Evolutionary conservation across 2,329 filamentous ascomycete genomes (phyloP), one percentile per base, ranked within the genome.

Genomic region (Hawksworthiomyces lignivorus): DNA sequence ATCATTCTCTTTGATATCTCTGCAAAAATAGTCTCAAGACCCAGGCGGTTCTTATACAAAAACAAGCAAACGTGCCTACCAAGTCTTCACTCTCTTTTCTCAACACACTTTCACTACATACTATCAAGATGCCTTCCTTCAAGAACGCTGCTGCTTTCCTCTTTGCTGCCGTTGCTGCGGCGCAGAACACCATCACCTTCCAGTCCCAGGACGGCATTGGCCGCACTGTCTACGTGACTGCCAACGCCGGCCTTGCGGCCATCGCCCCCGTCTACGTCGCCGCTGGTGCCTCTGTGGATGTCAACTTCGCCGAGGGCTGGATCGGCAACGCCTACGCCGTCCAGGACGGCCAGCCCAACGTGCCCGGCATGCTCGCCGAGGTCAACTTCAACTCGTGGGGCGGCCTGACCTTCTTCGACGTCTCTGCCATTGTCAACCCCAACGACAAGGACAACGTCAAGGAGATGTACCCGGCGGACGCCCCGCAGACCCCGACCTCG

Each of bases 121-220:
- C 18, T 21, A 8, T 24, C 45, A 47, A 22, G 9, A 47, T 47
- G 41, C 29, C 41, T 29, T 41, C 35, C 22, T 17, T 47, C 30
- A 41, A 38, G 29, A 19, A 22, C 18, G 32, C 26, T 7, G 30
- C 27, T 9, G 24, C 34, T 22, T 26, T 42, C 17, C 34, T 44
- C 8, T 38, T 48, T 6, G 66, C 65, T 45, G 58, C 65, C 47
- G 22, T 29, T 38, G 67, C 58, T 52, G 56, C 56, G 41, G 72
- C 70, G 45, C 58, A 55, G 55, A 72, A 69, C 59, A 60, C 61
- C 27, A 61, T 82, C 53, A 75, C 71, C 50, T 80, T 82, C 63
- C 53, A 70, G 60, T 78, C 73, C 51, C 70, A 77, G 38, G 78
- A 82, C 56, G 52, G 59, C 45, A 62, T 60, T 26, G 56, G 60